A percentile compares a stretch with the other conserved stretches of the same genome.
These are phyloP conservation scores for Chlamydomonas sp. DNA, from an alignment of 139 green algal species.

Conservation along the genomic window DNA sequence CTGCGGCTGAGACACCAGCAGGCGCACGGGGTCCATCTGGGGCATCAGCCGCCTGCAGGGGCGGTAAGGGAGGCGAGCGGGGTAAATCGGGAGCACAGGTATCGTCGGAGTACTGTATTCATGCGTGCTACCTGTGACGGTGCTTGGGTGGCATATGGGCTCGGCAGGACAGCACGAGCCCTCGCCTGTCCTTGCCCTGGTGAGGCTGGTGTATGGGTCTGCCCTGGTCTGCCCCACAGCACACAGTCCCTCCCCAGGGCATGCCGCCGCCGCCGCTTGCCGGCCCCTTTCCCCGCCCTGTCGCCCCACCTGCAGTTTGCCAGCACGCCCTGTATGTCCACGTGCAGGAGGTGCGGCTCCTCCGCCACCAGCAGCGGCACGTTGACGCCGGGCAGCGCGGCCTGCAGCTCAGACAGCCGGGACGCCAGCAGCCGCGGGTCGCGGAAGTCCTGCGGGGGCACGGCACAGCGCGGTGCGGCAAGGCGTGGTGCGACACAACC, in stretches of 20 bases:
- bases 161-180: neutral
- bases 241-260: no score
- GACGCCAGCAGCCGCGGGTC: no score
- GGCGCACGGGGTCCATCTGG: constrained; percentile 5
- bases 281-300: no score
- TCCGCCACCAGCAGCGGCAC: constrained; percentile 19
- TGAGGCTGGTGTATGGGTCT: no score
- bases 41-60: neutral
- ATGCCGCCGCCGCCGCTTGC: no score
- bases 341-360: constrained; percentile 29
- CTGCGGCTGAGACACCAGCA: constrained; percentile 35
- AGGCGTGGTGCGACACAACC: no score
- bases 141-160: neutral
- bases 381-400: neutral
- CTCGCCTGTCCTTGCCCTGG: no score
- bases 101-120: neutral
- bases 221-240: no score
- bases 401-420: no score
- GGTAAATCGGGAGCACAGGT: neutral
- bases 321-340: constrained; percentile 9
- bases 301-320: neutral
- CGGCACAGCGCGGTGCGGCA: no score
- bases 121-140: neutral
- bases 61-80: neutral
- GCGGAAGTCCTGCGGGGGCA: no score